phyloP scores from a whole-genome alignment of 495 filamentous ascomycete genomes.

The Xylaria palmicola region DNA sequence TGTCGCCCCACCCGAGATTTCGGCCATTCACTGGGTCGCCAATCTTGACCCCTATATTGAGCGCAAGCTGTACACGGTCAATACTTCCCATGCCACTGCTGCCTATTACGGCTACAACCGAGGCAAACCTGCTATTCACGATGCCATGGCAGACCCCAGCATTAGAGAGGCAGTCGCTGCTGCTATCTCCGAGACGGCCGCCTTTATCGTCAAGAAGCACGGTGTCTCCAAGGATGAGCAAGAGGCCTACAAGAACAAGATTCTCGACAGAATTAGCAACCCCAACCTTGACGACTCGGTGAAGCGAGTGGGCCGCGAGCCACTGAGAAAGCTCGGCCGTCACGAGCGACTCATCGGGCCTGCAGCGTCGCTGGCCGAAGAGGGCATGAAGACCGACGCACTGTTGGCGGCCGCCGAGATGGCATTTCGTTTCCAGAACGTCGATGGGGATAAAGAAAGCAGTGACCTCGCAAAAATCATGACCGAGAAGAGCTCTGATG shows the following conservation, averaged over 20 bases:
- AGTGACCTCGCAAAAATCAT: constrained; percentile 78
- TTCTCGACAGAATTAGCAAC: constrained; percentile 89
- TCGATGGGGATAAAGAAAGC: constrained; percentile 85
- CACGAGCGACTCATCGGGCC: constrained; percentile 96
- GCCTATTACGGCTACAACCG: constrained; percentile 90
- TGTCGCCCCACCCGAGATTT: constrained; percentile 58
- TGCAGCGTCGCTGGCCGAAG: constrained; percentile 78
- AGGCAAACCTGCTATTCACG: constrained; percentile 81
- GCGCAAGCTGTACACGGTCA: constrained; percentile 98
- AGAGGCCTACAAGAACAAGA: constrained; percentile 85
- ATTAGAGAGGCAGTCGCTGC: constrained; percentile 74
- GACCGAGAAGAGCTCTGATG: constrained; percentile 63
- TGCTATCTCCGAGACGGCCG: constrained; percentile 76
- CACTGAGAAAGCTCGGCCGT: constrained; percentile 85
- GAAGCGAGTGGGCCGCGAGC: constrained; percentile 93
- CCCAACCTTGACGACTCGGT: constrained; percentile 91
- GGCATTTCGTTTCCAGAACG: constrained; percentile 90
- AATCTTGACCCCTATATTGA: constrained; percentile 94
- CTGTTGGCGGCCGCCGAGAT: constrained; percentile 77
- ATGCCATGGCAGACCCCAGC: constrained; percentile 59
- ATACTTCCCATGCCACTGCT: constrained; percentile 95
- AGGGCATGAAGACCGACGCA: constrained; percentile 64
- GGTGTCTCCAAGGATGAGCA: constrained; percentile 74
- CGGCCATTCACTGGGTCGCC: constrained; percentile 89
- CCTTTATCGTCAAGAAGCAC: constrained; percentile 84